These are phyloP conservation scores for Phaeosphaeria sp. DNA, from an alignment of 2,329 filamentous ascomycete species.

Conservation along the genomic window DNA sequence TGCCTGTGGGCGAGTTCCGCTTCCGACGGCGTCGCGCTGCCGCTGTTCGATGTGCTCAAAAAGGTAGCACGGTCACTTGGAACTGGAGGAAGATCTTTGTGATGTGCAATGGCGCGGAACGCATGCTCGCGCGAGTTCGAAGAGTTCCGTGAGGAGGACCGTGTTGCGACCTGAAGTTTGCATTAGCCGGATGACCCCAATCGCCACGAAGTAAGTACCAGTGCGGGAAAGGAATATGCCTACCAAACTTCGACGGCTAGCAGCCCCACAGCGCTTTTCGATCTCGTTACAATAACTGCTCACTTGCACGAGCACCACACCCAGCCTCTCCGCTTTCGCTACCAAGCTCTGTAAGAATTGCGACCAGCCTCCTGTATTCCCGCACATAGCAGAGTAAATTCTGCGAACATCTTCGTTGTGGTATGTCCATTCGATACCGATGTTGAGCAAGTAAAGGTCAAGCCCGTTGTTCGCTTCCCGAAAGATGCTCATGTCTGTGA, in stretches of 20 bases:
- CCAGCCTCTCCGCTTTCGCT: conserved; percentile 73
- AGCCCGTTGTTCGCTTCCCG: conserved; percentile 78
- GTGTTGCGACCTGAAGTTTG: conserved; percentile 40
- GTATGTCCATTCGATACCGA: conserved; percentile 68
- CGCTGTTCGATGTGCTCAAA: conserved; percentile 22
- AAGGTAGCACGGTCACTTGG: conserved; percentile 39
- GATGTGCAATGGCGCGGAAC: conserved; percentile 42
- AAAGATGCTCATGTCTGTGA: conserved; percentile 81
- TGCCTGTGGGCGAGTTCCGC: conserved; percentile 18
- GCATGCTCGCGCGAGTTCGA: conserved; percentile 43
- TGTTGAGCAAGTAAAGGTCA: conserved; percentile 72
- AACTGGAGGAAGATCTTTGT: conserved; percentile 45
- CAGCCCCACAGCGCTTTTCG: conserved; percentile 81
- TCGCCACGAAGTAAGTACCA: background rate
- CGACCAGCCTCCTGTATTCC: conserved; percentile 90
- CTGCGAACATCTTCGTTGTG: conserved; percentile 67
- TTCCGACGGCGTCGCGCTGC: conserved; percentile 23
- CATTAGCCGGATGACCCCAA: background rate
- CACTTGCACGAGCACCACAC: conserved; percentile 73
- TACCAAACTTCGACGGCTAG: conserved; percentile 79
- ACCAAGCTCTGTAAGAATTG: conserved; percentile 79
- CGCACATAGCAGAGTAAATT: conserved; percentile 88
- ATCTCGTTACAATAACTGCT: conserved; percentile 83
- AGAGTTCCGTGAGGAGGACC: conserved; percentile 47
- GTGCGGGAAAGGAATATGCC: conserved; percentile 36